Evolutionary conservation across 1,284 basidiomycete species (phyloP).

Genomic region (Tilletia setariae): DNA sequence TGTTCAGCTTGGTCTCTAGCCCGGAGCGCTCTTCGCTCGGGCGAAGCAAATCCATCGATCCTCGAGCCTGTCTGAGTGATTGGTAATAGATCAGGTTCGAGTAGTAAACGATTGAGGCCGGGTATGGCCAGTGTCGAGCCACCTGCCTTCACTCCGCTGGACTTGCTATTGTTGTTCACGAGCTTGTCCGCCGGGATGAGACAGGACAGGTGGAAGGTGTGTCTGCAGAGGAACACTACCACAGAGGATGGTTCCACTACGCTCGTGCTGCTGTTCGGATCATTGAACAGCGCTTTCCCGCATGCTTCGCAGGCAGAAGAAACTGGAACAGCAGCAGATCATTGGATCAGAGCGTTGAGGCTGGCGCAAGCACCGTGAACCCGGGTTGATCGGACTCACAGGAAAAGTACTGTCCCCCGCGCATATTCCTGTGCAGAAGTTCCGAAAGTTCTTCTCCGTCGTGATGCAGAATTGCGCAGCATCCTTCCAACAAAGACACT

Average conservation of each 20-base stretch:
- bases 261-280: slow-evolving; percentile 17
- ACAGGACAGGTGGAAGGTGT: slow-evolving; percentile 43
- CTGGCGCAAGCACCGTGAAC: not conserved
- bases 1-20: not conserved
- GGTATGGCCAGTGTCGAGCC: not conserved
- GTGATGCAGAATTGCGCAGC: slow-evolving; percentile 40
- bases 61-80: slow-evolving; percentile 14
- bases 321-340: not conserved
- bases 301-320: slow-evolving; percentile 34
- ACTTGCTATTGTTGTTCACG: not conserved
- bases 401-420: slow-evolving; percentile 15
- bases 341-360: not conserved
- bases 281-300: slow-evolving; percentile 22
- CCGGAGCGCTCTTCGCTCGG: slow-evolving; percentile 5
- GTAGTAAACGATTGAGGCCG: not conserved
- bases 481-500: slow-evolving; percentile 52
- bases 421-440: slow-evolving; percentile 29
- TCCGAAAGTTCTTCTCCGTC: slow-evolving; percentile 34
- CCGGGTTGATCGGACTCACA: not conserved
- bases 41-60: slow-evolving; percentile 15
- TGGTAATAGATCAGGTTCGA: slow-evolving; percentile 14
- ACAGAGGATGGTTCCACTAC: slow-evolving; percentile 19
- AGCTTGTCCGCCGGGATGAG: slow-evolving; percentile 17
- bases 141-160: not conserved
- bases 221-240: slow-evolving; percentile 47